Evolutionary conservation across 208 protist genomes (phyloP).

Genomic region (Wallacemonas collosoma): DNA sequence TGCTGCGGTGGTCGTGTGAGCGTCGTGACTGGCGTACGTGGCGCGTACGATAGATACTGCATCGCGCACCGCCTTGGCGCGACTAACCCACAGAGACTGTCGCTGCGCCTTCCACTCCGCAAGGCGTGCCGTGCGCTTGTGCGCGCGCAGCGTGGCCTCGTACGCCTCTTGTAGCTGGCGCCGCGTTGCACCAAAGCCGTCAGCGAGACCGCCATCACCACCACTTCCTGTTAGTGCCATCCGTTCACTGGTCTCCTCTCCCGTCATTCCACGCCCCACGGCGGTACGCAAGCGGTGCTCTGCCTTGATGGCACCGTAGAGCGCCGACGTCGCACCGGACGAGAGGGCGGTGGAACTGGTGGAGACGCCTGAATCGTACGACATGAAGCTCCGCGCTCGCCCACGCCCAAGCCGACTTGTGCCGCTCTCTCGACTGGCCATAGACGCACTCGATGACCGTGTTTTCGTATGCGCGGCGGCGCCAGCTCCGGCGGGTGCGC

Average conservation of each 20-base stretch:
- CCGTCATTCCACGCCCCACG: too few species aligned
- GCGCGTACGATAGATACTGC: constrained; percentile 55
- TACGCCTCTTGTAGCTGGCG: constrained; percentile 43
- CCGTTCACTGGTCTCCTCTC: too few species aligned
- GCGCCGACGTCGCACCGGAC: constrained; percentile 52
- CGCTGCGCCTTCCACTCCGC: constrained; percentile 63
- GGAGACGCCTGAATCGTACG: background rate
- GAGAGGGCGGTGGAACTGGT: constrained; percentile 37
- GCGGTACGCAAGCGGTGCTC: constrained; percentile 40
- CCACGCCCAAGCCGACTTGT: background rate
- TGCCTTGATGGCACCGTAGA: constrained; percentile 69
- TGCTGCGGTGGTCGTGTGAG: too few species aligned
- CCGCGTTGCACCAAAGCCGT: background rate
- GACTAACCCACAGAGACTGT: constrained; percentile 44
- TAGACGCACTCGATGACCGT: too few species aligned
- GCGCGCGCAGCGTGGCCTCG: constrained; percentile 27
- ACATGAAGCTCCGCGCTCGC: background rate
- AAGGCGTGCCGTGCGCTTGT: constrained; percentile 36
- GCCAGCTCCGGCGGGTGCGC: background rate
- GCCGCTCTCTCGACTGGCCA: too few species aligned
- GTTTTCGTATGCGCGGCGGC: too few species aligned
- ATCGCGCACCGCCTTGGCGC: constrained; percentile 43
- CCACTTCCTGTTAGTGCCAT: too few species aligned
- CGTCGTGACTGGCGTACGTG: constrained; percentile 26
- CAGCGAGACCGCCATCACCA: background rate